phyloP scores from a whole-genome alignment of 441 rosid species.

The Daphne laureola region DNA sequence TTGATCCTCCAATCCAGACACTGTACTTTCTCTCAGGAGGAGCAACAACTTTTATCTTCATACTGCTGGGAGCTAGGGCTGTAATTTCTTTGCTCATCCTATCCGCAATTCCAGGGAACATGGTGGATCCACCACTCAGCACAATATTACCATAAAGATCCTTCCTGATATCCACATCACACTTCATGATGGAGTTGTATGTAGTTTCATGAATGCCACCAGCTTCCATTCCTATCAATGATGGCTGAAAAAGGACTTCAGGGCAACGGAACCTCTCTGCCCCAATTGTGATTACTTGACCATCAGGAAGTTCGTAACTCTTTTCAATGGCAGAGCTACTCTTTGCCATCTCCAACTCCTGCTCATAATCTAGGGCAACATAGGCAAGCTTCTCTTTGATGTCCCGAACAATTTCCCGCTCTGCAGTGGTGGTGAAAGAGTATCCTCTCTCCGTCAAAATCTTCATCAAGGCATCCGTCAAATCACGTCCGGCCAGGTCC shows the following conservation, averaged over 20 bases:
- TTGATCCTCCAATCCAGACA: constrained; percentile 72
- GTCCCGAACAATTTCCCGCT: constrained; percentile 86
- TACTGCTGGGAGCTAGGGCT: constrained; percentile 67
- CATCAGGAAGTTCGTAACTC: constrained; percentile 72
- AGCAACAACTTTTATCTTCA: constrained; percentile 63
- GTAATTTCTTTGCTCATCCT: constrained; percentile 77
- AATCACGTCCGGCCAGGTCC: constrained; percentile 71
- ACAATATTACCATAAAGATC: constrained; percentile 67
- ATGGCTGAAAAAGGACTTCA: constrained; percentile 71
- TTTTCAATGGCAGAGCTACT: constrained; percentile 65
- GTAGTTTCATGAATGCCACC: constrained; percentile 69
- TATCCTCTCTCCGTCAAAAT: constrained; percentile 73
- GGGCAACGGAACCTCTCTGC: constrained; percentile 82
- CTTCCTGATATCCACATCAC: constrained; percentile 71
- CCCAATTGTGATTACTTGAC: constrained; percentile 59
- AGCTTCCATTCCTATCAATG: constrained; percentile 68
- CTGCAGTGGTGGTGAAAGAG: constrained; percentile 77
- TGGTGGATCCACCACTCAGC: constrained; percentile 71
- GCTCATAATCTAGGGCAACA: constrained; percentile 67
- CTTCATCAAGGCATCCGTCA: constrained; percentile 63
- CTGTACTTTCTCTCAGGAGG: constrained; percentile 71
- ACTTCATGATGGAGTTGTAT: constrained; percentile 68
- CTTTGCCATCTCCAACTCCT: constrained; percentile 61
- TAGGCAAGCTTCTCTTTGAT: constrained; percentile 74
- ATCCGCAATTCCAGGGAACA: constrained; percentile 76